These are phyloP conservation scores for Coffea humblotiana DNA, from an alignment of 305 asterid species.

Conservation along the genomic window DNA sequence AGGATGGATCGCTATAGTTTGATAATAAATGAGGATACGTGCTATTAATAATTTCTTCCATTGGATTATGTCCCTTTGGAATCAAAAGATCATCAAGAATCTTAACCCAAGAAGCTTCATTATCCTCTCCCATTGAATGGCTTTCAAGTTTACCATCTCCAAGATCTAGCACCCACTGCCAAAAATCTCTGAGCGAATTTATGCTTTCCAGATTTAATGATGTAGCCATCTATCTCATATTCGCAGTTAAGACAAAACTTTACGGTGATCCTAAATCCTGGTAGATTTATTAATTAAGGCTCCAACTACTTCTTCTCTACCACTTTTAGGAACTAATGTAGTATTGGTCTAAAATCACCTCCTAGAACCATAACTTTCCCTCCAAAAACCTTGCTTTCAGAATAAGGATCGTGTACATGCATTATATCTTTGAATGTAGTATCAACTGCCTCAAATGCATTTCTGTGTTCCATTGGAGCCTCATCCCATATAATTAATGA, in stretches of 20 bases:
- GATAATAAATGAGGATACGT: not conserved
- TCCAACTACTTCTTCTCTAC: not conserved
- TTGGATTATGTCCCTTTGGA: not conserved
- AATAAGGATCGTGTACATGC: not conserved
- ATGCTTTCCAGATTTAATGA: too few species aligned
- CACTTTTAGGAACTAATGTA: not conserved
- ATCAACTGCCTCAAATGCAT: not conserved
- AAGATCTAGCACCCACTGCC: not conserved
- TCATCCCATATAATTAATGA: not conserved
- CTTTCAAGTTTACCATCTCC: not conserved
- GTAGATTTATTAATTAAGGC: not conserved
- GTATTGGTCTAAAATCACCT: conserved; percentile 9
- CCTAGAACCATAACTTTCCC: not conserved
- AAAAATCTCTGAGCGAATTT: not conserved
- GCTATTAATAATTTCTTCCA: too few species aligned
- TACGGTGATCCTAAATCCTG: too few species aligned
- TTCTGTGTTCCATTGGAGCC: not conserved
- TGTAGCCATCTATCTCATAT: too few species aligned
- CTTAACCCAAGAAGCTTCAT: not conserved
- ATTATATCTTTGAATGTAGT: not conserved
- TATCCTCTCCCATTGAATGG: not conserved
- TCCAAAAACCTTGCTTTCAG: not conserved
- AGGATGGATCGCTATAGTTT: not conserved
- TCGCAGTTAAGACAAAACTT: not conserved
- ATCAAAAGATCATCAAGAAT: not conserved